Conservation (phyloP, 2,329 filamentous ascomycete species). For the Neoscytalidium dimidiatum region DNA sequence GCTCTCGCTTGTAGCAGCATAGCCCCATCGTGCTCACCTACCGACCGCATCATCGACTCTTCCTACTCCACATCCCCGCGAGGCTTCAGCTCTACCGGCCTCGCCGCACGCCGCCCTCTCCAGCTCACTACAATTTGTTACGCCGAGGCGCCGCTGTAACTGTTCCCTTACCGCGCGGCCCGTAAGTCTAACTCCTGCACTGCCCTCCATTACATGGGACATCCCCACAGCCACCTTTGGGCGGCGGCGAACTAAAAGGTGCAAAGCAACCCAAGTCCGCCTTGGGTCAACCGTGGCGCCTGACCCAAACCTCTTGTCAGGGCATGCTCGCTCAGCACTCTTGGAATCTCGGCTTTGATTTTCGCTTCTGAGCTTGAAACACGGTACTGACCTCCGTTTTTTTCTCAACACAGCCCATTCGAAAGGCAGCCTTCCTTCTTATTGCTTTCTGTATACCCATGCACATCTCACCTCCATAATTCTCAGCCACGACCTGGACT, state of each 20-base stretch:
- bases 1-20: constrained; percentile 14
- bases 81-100: not conserved
- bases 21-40: constrained; percentile 16
- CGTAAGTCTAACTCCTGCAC: constrained; percentile 13
- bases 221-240: not conserved
- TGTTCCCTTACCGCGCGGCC: not conserved
- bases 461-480: constrained; percentile 13
- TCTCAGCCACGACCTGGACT: not conserved
- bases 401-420: constrained; percentile 15
- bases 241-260: not conserved
- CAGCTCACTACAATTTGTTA: not conserved
- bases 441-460: constrained; percentile 18
- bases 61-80: constrained; percentile 4
- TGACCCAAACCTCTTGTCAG: not conserved
- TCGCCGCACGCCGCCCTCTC: not conserved
- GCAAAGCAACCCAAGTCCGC: not conserved
- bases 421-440: constrained; percentile 3
- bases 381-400: constrained; percentile 1
- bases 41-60: not conserved
- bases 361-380: not conserved
- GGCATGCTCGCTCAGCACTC: not conserved
- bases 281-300: constrained; percentile 15
- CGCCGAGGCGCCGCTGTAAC: not conserved
- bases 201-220: not conserved
- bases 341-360: not conserved